Conservation (phyloP, 2,329 filamentous ascomycete species). For the Monosporascus sp. region DNA sequence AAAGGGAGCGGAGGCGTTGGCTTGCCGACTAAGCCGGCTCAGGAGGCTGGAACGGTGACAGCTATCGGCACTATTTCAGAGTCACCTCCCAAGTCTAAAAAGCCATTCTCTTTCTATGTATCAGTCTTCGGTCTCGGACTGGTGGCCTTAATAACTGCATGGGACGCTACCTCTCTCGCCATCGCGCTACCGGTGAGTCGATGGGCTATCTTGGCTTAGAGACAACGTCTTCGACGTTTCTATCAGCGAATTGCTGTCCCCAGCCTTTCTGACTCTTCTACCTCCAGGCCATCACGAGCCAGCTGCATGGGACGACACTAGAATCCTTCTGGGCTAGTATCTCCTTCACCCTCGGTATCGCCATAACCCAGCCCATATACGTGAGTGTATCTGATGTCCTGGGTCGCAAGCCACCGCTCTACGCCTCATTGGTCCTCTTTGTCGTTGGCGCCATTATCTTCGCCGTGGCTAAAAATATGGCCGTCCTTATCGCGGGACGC, state of each 20-base stretch:
- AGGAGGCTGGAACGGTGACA: too few species aligned
- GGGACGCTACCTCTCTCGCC: slow-evolving; percentile 15
- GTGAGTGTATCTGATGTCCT: slow-evolving; percentile 19
- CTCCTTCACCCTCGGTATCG: slow-evolving; percentile 16
- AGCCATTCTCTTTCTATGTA: slow-evolving; percentile 9
- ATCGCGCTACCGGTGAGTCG: slow-evolving; percentile 16
- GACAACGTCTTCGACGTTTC: neutral
- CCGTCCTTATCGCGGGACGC: slow-evolving; percentile 28
- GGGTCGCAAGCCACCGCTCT: slow-evolving; percentile 24
- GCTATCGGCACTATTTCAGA: too few species aligned
- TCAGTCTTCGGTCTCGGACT: slow-evolving; percentile 2
- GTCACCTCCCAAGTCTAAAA: neutral
- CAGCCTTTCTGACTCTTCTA: neutral
- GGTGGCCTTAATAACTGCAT: slow-evolving; percentile 10
- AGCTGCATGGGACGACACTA: slow-evolving; percentile 13
- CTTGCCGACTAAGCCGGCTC: too few species aligned
- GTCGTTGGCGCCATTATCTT: slow-evolving; percentile 35
- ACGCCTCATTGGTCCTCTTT: slow-evolving; percentile 26
- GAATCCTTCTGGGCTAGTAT: slow-evolving; percentile 28
- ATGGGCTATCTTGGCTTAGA: neutral
- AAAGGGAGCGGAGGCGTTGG: too few species aligned
- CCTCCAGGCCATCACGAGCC: slow-evolving; percentile 12
- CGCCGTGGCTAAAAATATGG: slow-evolving; percentile 26
- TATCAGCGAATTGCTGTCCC: too few species aligned
- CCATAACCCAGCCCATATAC: slow-evolving; percentile 16